Conservation (phyloP, 2,329 filamentous ascomycete species). For the Fusarium globosum region DNA sequence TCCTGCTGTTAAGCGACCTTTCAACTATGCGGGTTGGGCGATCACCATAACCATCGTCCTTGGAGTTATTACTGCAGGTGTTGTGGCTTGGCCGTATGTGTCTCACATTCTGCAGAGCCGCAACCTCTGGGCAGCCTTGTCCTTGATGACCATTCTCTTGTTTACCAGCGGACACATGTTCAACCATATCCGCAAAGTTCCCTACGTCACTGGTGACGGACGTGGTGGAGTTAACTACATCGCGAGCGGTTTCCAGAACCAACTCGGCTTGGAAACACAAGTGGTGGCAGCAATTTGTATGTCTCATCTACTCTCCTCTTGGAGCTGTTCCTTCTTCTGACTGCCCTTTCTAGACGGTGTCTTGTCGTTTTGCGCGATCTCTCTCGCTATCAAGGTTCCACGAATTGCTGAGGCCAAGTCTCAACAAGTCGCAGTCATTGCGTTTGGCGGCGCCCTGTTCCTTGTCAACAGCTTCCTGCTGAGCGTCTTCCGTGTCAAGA, state of each 20-base stretch:
- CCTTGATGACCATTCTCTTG: slow-evolving; percentile 86
- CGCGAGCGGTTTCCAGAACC: slow-evolving; percentile 90
- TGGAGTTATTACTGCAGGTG: slow-evolving; percentile 74
- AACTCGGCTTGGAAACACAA: slow-evolving; percentile 94
- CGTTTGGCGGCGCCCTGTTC: slow-evolving; percentile 82
- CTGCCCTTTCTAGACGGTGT: slow-evolving; percentile 63
- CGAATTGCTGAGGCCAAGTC: slow-evolving; percentile 79
- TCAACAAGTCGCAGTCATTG: slow-evolving; percentile 84
- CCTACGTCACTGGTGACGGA: slow-evolving; percentile 88
- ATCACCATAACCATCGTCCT: slow-evolving; percentile 75
- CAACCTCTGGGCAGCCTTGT: slow-evolving; percentile 92
- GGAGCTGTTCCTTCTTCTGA: background rate
- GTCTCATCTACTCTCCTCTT: slow-evolving; percentile 45
- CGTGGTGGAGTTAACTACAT: slow-evolving; percentile 91
- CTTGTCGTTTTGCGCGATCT: slow-evolving; percentile 89
- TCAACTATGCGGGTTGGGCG: slow-evolving; percentile 86
- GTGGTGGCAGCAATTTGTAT: slow-evolving; percentile 93
- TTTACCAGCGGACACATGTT: slow-evolving; percentile 99
- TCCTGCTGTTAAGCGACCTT: slow-evolving; percentile 81
- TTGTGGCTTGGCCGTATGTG: slow-evolving; percentile 81
- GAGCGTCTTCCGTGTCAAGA: slow-evolving; percentile 94
- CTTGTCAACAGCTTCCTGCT: slow-evolving; percentile 93
- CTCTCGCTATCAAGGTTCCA: slow-evolving; percentile 92
- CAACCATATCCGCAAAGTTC: slow-evolving; percentile 96
- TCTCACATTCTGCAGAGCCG: slow-evolving; percentile 87